These are phyloP conservation scores for Brasenia schreberi DNA, from an alignment of 164 flowering plant genomes.

Conservation along the genomic window DNA sequence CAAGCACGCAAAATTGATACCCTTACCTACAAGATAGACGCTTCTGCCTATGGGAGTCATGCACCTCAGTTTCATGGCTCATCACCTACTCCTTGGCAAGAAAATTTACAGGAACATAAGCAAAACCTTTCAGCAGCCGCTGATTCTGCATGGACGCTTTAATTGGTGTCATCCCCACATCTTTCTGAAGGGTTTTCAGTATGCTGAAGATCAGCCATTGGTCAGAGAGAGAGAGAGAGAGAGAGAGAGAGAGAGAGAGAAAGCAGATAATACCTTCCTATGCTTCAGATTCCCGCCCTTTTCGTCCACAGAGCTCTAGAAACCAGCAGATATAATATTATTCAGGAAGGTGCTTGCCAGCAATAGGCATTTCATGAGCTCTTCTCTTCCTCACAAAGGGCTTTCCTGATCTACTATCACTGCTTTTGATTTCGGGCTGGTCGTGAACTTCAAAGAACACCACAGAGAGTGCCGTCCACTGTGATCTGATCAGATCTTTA, in stretches of 20 bases:
- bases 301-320: slow-evolving; percentile 21
- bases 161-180: slow-evolving; percentile 80
- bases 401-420: slow-evolving; percentile 55
- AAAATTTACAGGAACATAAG: slow-evolving; percentile 63
- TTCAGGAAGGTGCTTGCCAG: slow-evolving; percentile 75
- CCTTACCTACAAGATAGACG: not conserved
- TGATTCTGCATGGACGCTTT: slow-evolving; percentile 76
- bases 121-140: slow-evolving; percentile 70
- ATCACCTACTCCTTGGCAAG: slow-evolving; percentile 53
- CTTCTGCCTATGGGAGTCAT: slow-evolving; percentile 20
- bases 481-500: slow-evolving; percentile 84
- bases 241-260: no score
- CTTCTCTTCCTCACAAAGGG: slow-evolving; percentile 19
- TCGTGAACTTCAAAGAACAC: slow-evolving; percentile 29
- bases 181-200: slow-evolving; percentile 65
- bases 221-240: not conserved
- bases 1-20: not conserved
- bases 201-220: slow-evolving; percentile 17
- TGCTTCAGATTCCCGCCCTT: slow-evolving; percentile 30
- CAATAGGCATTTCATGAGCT: slow-evolving; percentile 17
- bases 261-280: slow-evolving; percentile 47
- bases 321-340: slow-evolving; percentile 26
- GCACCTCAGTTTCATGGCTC: slow-evolving; percentile 19
- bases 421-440: slow-evolving; percentile 38
- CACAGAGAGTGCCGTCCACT: slow-evolving; percentile 57